Percentiles rank a stretch among this genome's conserved stretches.
Conservation (phyloP, 2,329 filamentous ascomycete genomes). For the Aspergillus sp. region DNA sequence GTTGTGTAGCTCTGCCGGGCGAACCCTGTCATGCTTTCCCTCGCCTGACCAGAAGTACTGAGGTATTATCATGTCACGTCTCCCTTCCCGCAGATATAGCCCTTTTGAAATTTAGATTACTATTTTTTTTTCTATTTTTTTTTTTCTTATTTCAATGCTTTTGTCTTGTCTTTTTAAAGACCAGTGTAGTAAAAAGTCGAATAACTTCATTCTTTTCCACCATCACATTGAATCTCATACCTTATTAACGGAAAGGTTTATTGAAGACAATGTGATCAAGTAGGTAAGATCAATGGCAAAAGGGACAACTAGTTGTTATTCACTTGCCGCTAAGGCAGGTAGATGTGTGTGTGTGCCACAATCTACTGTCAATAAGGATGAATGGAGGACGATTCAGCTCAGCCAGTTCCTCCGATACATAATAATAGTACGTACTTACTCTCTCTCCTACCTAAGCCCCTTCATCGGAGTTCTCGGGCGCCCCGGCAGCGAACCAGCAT, state of each 20-base stretch:
- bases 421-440: neutral
- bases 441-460: conserved; percentile 8
- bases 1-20: conserved; percentile 17
- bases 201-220: neutral
- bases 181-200: neutral
- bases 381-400: neutral
- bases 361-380: neutral
- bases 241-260: neutral
- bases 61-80: neutral
- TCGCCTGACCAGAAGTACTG: conserved; percentile 1
- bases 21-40: conserved; percentile 13
- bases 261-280: neutral
- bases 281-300: neutral
- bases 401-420: neutral
- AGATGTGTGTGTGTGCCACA: no score
- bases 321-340: no score
- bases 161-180: no score
- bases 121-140: no score
- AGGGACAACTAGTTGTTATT: neutral
- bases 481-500: conserved; percentile 19
- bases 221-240: neutral
- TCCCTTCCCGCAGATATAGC: neutral
- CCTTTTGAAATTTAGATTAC: no score
- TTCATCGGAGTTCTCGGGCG: conserved; percentile 17
- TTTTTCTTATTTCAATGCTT: no score